phyloP scores from a whole-genome alignment of 176 grass and related monocot genomes.

The Cenchrus purpureus region DNA sequence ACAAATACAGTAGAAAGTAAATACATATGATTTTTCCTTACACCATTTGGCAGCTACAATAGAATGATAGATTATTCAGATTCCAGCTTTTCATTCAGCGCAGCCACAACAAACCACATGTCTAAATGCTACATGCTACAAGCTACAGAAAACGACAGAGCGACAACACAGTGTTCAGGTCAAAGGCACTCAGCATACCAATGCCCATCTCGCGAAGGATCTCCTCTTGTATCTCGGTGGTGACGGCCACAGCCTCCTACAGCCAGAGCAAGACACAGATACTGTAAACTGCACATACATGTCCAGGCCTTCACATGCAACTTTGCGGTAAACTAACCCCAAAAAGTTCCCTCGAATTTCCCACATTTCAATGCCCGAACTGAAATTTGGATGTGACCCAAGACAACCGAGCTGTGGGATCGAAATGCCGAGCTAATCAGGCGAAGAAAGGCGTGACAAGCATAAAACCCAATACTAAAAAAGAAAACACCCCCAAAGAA shows the following conservation, averaged over 20 bases:
- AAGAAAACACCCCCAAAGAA: background rate
- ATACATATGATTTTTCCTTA: background rate
- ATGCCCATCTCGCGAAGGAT: slow-evolving; percentile 81
- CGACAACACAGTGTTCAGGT: background rate
- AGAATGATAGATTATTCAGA: background rate
- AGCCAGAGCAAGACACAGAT: background rate
- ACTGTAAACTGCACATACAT: background rate
- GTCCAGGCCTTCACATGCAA: background rate
- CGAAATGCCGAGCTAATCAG: background rate
- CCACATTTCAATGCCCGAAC: background rate
- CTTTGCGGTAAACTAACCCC: background rate
- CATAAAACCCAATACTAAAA: background rate
- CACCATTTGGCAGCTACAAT: background rate
- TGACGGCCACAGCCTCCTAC: slow-evolving; percentile 81
- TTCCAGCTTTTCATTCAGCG: background rate
- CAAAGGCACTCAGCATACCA: slow-evolving; percentile 37
- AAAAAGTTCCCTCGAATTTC: background rate
- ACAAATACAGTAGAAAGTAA: background rate
- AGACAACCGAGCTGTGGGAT: background rate
- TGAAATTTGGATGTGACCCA: background rate
- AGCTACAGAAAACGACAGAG: background rate
- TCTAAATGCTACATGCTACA: background rate
- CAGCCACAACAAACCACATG: background rate
- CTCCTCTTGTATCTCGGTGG: slow-evolving; percentile 81
- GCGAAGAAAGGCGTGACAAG: background rate